Base-by-base conservation (phyloP, 768 basidiomycete genomes). In the Collybiopsis luxurians region DNA sequence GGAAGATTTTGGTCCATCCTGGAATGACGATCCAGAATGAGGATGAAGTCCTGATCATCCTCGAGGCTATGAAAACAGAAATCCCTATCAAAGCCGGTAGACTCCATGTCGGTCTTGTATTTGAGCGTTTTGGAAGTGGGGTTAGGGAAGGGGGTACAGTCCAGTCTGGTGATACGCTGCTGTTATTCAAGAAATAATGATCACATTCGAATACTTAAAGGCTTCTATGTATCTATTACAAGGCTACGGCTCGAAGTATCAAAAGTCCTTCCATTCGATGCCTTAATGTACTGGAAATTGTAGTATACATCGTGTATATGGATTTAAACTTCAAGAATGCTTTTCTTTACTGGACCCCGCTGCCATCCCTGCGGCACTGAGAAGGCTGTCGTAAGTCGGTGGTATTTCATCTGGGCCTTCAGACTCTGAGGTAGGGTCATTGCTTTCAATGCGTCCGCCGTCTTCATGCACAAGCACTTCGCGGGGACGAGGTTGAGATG, bases 11-110 rank as follows among this genome's bases (percentile, higher is more conserved):
- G 13, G 75, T 76, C 42, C 61, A 64, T 0, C 64, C 72, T 4
- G 80, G 79, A 12, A 75, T 82, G 52, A 60, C 65, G 0, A 72
- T 86, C 42, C 47, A 64, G 3, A 69, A 77, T 0, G 69, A 71
- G 2, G 74, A 78, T 12, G 70, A 78, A 3, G 71, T 79, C 2
- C 62, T 85, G 36, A 47, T 82, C 30, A 73, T 83, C 19, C 72
- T 87, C 12, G 83, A 85, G 66, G 82, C 85, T 1, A 87, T 86
- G 86, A 87, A 88, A 68, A 84, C 80, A 0, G 83, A 84, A 61
- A 78, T 86, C 43, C 71, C 75, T 13, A 63, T 87, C 15, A 66
- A 66, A 49, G 79, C 80, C 0, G 76, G 79, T 0, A 73, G 77
- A 17, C 70, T 68, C 9, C 75, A 76, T 50, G 63, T 82, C 1